These are phyloP conservation scores for Pythium brassicae DNA, from an alignment of 352 stramenopile genomes.

Conservation along the genomic window DNA sequence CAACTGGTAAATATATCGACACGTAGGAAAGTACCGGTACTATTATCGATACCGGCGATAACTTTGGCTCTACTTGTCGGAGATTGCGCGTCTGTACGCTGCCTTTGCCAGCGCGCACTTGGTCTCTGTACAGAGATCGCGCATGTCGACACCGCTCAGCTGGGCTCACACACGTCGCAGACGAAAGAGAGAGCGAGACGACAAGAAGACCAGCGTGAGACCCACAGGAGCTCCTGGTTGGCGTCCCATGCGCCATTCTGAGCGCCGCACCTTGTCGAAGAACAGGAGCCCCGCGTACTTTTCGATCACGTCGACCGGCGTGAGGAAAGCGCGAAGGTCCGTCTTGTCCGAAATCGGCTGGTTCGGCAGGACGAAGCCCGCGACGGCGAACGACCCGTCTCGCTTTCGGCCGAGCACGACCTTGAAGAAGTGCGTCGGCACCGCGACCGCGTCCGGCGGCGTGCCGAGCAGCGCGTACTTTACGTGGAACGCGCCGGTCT, in stretches of 20 bases:
- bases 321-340: slow-evolving; percentile 81
- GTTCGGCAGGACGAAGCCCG: slow-evolving; percentile 95
- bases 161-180: slow-evolving; percentile 3
- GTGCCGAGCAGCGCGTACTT: slow-evolving; percentile 81
- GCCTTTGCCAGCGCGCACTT: slow-evolving; percentile 49
- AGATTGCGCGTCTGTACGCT: slow-evolving; percentile 33
- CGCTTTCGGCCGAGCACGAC: slow-evolving; percentile 74
- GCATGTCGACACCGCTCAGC: slow-evolving; percentile 41
- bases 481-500: slow-evolving; percentile 59
- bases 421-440: slow-evolving; percentile 98
- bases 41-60: no score
- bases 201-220: neutral
- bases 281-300: slow-evolving; percentile 91
- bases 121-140: slow-evolving; percentile 62
- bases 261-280: slow-evolving; percentile 77
- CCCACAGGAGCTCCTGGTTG: no score
- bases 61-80: slow-evolving; percentile 11
- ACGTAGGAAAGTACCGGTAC: no score
- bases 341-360: slow-evolving; percentile 69
- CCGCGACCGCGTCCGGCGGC: slow-evolving; percentile 81
- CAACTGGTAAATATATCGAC: no score
- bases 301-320: slow-evolving; percentile 90
- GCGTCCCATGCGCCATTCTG: neutral
- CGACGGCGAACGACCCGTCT: slow-evolving; percentile 64
- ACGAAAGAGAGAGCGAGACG: neutral